A percentile compares a stretch with the other conserved stretches of the same genome.
Conservation (phyloP, 2,329 filamentous ascomycete species). For the Thermothelomyces thermophilus region DNA sequence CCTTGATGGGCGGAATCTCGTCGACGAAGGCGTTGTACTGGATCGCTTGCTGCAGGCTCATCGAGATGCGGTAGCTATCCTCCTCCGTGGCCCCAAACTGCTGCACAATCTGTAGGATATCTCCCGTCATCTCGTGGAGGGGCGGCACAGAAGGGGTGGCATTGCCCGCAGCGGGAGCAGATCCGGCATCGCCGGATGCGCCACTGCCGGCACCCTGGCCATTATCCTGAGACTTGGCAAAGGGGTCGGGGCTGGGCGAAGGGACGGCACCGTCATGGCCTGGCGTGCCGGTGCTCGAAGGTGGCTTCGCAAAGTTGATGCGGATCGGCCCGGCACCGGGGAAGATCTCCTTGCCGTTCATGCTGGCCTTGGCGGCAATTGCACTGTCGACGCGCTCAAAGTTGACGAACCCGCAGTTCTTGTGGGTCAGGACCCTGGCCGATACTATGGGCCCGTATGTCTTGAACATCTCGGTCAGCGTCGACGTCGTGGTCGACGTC, state of each 20-base stretch:
- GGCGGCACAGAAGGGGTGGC: slow-evolving; percentile 61
- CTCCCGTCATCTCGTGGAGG: slow-evolving; percentile 68
- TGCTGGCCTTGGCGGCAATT: slow-evolving; percentile 74
- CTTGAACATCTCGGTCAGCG: slow-evolving; percentile 89
- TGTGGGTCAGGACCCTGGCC: slow-evolving; percentile 89
- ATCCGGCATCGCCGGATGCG: slow-evolving; percentile 27
- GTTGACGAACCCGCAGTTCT: slow-evolving; percentile 98
- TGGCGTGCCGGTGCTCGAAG: slow-evolving; percentile 81
- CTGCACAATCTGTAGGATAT: slow-evolving; percentile 79
- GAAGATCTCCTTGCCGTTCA: slow-evolving; percentile 98
- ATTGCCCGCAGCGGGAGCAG: slow-evolving; percentile 33
- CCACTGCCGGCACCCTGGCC: slow-evolving; percentile 29
- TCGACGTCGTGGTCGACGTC: slow-evolving; percentile 92
- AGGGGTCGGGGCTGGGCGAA: slow-evolving; percentile 85
- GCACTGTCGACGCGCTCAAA: slow-evolving; percentile 90
- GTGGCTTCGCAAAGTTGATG: slow-evolving; percentile 96
- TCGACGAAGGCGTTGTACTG: slow-evolving; percentile 64
- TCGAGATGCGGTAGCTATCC: slow-evolving; percentile 65
- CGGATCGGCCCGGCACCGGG: slow-evolving; percentile 89
- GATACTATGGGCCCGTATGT: slow-evolving; percentile 88
- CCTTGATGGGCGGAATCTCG: slow-evolving; percentile 83
- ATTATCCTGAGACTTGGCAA: slow-evolving; percentile 51
- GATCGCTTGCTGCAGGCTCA: slow-evolving; percentile 70
- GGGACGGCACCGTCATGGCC: slow-evolving; percentile 82
- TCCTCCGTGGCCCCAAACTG: slow-evolving; percentile 82